phyloP scores from a whole-genome alignment of 2,329 filamentous ascomycete genomes.

The Coleophoma eucalyptorum region DNA sequence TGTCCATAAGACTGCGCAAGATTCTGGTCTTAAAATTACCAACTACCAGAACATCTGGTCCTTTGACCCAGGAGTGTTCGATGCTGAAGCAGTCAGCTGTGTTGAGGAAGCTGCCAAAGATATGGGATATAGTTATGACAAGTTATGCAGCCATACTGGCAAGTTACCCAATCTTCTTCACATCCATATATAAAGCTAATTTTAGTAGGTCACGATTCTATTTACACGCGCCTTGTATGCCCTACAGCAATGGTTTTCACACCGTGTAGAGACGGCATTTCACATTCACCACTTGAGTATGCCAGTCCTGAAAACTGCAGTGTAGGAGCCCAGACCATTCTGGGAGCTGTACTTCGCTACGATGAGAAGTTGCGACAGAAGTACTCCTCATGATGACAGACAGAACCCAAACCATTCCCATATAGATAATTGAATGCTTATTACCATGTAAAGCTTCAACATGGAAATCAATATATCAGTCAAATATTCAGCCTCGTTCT shows the following conservation, averaged over 20 bases:
- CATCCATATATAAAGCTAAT: not conserved
- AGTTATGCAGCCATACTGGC: constrained; percentile 29
- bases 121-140: constrained; percentile 5
- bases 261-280: constrained; percentile 56
- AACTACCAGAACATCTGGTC: constrained; percentile 44
- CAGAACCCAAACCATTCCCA: not conserved
- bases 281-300: constrained; percentile 58
- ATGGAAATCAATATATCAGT: too few species aligned
- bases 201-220: constrained; percentile 36
- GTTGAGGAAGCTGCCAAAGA: constrained; percentile 54
- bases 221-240: constrained; percentile 51
- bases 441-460: too few species aligned
- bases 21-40: constrained; percentile 50
- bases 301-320: constrained; percentile 53
- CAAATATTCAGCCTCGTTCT: too few species aligned
- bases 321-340: constrained; percentile 42
- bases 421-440: too few species aligned
- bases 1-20: constrained; percentile 53
- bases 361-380: constrained; percentile 16
- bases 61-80: constrained; percentile 33
- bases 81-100: constrained; percentile 41
- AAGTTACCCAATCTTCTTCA: not conserved
- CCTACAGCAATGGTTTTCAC: constrained; percentile 64
- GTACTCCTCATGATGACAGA: not conserved
- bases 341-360: constrained; percentile 32